Base-by-base conservation (phyloP, 2,329 filamentous ascomycete species). In the Colletotrichum cuscutae region DNA sequence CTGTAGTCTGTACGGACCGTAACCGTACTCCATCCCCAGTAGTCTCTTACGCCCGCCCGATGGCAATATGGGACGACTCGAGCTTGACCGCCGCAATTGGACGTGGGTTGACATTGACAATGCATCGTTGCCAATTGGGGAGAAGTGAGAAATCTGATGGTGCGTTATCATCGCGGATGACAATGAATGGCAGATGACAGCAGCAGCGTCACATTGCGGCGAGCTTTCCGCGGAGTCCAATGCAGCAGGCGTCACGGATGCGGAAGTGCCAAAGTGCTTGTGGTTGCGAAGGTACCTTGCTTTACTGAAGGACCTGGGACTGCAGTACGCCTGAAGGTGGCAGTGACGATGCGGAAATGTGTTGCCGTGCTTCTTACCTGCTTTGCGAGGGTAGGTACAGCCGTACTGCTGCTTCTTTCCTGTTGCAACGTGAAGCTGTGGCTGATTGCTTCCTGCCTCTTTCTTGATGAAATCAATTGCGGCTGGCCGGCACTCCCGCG, bases 61-160 rank as follows among this genome's bases (percentile, higher is more conserved):
- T n/a, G 42, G 19, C 42, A 49, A 49, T 22, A 49, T 49, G 42
- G 24, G 26, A 49, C 26, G 32, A n/a, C 15, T 22, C 12, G 37
- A 26, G 9, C 35, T 56, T 42, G 60, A 56, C 60, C 35, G 42
- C 42, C 19, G 52, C n/a, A 49, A 57, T 13, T 52, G 66, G 66
- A 30, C 64, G 62, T 9, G 61, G 42, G 19, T 49, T 49, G 42
- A 49, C 19, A 49, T 15, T 56, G 24, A 68, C 49, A 53, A 71
- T 71, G 57, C 64, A 28, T 30, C 9, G 32, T 37, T 13, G 24
- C 28, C 57, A 37, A 42, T 68, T 62, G 28, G 49, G 22, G 42
- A 37, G 30, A 42, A 13, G 66, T 12, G 12, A 28, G 12, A 42
- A 42, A 19, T 42, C 37, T 19, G 2, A 42, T 42, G 15, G 37